Evolutionary conservation across 2,329 filamentous ascomycete genomes (phyloP).

Genomic region (Ceratocystis ficicola): DNA sequence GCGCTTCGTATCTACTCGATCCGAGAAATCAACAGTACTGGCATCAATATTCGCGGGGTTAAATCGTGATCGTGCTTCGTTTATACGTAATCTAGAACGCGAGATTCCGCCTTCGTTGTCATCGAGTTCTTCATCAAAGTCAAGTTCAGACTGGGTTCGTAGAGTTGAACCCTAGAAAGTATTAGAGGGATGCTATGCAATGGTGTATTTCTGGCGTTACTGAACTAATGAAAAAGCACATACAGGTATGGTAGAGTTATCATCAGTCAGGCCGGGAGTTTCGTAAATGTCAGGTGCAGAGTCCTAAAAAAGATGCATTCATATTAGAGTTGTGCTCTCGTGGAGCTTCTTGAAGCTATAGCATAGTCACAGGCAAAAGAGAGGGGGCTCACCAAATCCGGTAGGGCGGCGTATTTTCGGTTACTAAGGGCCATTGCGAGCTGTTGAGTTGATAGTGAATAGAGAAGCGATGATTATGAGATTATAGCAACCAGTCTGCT

Average conservation of each 20-base stretch:
- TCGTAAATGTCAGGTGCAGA: slow-evolving; percentile 92
- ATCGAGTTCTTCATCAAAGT: slow-evolving; percentile 48
- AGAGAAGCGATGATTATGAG: neutral
- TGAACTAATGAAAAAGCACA: slow-evolving; percentile 27
- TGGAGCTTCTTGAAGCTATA: slow-evolving; percentile 22
- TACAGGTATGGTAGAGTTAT: slow-evolving; percentile 74
- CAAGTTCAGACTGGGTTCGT: slow-evolving; percentile 49
- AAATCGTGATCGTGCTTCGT: slow-evolving; percentile 71
- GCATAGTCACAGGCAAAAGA: slow-evolving; percentile 21
- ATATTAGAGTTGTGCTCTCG: slow-evolving; percentile 19
- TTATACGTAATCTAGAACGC: slow-evolving; percentile 60
- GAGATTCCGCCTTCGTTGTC: slow-evolving; percentile 59
- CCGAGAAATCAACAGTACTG: slow-evolving; percentile 73
- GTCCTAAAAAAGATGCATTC: slow-evolving; percentile 45
- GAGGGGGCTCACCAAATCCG: slow-evolving; percentile 52
- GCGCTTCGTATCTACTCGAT: slow-evolving; percentile 69
- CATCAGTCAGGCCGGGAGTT: slow-evolving; percentile 83
- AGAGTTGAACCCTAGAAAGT: slow-evolving; percentile 40
- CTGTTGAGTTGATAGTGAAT: neutral
- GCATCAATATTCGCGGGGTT: slow-evolving; percentile 63
- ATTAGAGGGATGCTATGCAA: slow-evolving; percentile 5
- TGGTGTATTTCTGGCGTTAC: neutral
- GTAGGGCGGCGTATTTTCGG: slow-evolving; percentile 70
- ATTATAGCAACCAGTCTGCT: neutral
- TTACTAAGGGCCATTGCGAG: slow-evolving; percentile 57